Percentiles rank a stretch among this genome's conserved stretches.
Evolutionary conservation across 805 yeast genomes (phyloP).

Genomic region (Ogataea populi-albae): DNA sequence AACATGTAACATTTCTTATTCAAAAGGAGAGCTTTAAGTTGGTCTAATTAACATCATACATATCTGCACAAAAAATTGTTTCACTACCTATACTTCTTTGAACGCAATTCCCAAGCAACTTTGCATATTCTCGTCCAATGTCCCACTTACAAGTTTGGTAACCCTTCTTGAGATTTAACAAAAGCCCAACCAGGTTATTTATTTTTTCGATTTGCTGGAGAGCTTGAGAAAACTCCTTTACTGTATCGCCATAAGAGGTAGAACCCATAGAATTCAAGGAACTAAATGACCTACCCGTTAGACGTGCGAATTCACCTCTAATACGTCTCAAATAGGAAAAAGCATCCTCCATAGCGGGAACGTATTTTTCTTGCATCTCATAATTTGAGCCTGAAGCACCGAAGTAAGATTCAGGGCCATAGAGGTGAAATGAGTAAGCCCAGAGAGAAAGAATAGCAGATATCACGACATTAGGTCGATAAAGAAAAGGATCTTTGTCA

Average conservation of each 20-base stretch:
- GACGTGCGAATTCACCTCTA: constrained; percentile 33
- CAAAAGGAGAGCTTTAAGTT: too few species aligned
- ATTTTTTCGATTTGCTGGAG: constrained; percentile 37
- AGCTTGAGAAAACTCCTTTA: constrained; percentile 35
- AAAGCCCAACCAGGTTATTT: constrained; percentile 52
- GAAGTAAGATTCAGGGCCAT: constrained; percentile 47
- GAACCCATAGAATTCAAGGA: constrained; percentile 6
- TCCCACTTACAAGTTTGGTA: constrained; percentile 48
- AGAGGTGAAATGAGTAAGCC: constrained; percentile 43
- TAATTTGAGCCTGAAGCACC: constrained; percentile 17
- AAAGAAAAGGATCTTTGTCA: constrained; percentile 29
- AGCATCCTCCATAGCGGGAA: constrained; percentile 45
- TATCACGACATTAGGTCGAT: constrained; percentile 37
- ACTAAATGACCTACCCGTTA: constrained; percentile 14
- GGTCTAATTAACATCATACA: constrained; percentile 35
- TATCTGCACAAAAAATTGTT: constrained; percentile 40
- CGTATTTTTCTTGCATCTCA: constrained; percentile 7
- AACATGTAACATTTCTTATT: neutral
- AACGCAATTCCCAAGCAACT: constrained; percentile 47
- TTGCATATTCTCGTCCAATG: constrained; percentile 51
- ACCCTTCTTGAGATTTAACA: constrained; percentile 37
- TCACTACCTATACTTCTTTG: constrained; percentile 51
- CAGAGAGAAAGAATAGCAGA: constrained; percentile 41
- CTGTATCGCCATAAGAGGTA: constrained; percentile 17
- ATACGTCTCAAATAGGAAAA: constrained; percentile 46